Base-by-base conservation (phyloP, 805 yeast genomes). In the Candida peoriensis region DNA sequence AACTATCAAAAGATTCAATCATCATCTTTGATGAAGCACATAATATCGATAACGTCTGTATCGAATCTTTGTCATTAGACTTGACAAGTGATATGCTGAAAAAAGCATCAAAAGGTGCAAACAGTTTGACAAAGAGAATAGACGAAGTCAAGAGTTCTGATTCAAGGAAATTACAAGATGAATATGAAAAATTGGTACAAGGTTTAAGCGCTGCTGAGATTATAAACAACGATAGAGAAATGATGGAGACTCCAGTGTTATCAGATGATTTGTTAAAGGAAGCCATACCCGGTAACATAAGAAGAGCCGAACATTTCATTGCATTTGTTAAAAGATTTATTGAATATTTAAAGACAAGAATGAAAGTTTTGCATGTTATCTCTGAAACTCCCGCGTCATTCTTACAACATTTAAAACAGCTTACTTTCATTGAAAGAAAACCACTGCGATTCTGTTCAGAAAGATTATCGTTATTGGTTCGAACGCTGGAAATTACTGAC, bases 21-120 rank as follows among this genome's bases (percentile, higher is more conserved):
- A 83, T 93, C 42, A 94, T 93, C 25, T 93, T 93, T 55, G 99
- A 93, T 63, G 99, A 93, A 64, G 98, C 98, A 31, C 99, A 93
- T 60, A 93, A 93, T 62, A 93, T 93, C 37, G 98, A 93, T 69
- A 93, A 93, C 68, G 99, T 93, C 38, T 93, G 99, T 65, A 93
- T 93, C 38, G 99, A 93, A 59, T 85, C 97, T 0, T 61, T 93
- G 27, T 86, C 96, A 6, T 70, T 93, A 32, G 97, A 93, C 55
- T 64, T 93, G 44, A 93, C 97, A 0, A 95, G 88, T 48, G 97
- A 90, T 46, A 76, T 87, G 8, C 61, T 93, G 41, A 81, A 88
- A 50, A 69, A 78, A 46, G 98, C 98, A 0, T 72, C 95, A 1
- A 72, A 80, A 45, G 97, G 97, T 45, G 95, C 96, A 0, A 73